Evolutionary conservation across 768 basidiomycete genomes (phyloP).

Genomic region (Mycena epipterygia): DNA sequence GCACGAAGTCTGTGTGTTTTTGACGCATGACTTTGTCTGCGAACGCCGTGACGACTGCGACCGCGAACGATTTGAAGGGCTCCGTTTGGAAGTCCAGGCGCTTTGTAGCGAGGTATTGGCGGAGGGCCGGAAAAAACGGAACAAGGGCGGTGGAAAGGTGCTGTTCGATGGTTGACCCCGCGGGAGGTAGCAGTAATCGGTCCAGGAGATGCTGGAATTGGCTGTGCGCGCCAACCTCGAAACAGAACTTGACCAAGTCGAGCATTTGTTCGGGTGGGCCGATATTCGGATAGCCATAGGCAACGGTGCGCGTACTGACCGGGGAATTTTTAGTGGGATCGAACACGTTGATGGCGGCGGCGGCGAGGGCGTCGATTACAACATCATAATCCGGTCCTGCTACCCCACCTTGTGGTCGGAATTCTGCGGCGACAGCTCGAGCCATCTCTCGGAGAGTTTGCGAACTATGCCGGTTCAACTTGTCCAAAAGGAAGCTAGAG

Average conservation of each 20-base stretch:
- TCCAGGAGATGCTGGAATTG: constrained; percentile 18
- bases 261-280: constrained; percentile 4
- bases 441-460: no score
- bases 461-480: no score
- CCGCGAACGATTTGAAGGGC: constrained; percentile 30
- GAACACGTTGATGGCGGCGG: background rate
- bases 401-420: no score
- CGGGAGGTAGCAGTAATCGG: constrained; percentile 15
- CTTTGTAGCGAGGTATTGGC: constrained; percentile 10
- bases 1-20: constrained; percentile 19
- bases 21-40: constrained; percentile 25
- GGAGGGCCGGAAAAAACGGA: constrained; percentile 30
- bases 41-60: constrained; percentile 29
- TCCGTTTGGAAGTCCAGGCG: constrained; percentile 10
- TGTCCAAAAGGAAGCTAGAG: no score
- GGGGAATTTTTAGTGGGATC: constrained; percentile 5
- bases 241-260: constrained; percentile 28
- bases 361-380: no score
- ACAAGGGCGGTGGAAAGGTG: constrained; percentile 27
- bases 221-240: constrained; percentile 18
- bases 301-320: background rate
- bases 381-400: no score
- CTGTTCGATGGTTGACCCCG: constrained; percentile 1
- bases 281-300: background rate
- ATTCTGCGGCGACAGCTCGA: no score